These are phyloP conservation scores for Diaporthe citriasiana DNA, from an alignment of 2,329 filamentous ascomycete species.

Conservation along the genomic window DNA sequence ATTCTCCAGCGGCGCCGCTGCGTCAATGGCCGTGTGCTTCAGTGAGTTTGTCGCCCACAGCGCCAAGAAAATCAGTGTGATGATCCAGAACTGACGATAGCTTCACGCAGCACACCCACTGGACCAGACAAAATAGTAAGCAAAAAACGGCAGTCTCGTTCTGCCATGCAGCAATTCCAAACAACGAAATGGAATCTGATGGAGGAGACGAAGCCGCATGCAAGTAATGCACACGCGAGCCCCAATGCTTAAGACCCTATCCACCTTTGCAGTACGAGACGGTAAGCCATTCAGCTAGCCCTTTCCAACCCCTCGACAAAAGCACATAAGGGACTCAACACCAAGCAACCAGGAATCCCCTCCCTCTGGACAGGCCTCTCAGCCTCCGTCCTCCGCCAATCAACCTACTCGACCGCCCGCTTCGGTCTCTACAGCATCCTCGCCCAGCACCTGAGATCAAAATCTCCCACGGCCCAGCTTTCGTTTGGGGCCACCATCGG, in stretches of 20 bases:
- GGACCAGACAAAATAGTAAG: slow-evolving; percentile 61
- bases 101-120: slow-evolving; percentile 56
- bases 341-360: slow-evolving; percentile 52
- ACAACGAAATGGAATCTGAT: neutral
- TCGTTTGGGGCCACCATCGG: slow-evolving; percentile 53
- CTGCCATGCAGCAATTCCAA: too few relatives aligned
- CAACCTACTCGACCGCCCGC: slow-evolving; percentile 60
- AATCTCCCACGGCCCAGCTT: slow-evolving; percentile 45
- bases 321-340: neutral
- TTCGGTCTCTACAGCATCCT: slow-evolving; percentile 59
- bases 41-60: slow-evolving; percentile 51
- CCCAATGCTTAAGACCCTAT: slow-evolving; percentile 56
- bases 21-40: slow-evolving; percentile 61
- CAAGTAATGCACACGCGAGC: slow-evolving; percentile 58
- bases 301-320: neutral
- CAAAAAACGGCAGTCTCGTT: neutral
- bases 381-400: slow-evolving; percentile 59
- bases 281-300: slow-evolving; percentile 47
- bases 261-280: slow-evolving; percentile 56
- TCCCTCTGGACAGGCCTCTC: slow-evolving; percentile 61
- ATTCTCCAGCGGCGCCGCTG: slow-evolving; percentile 56
- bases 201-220: slow-evolving; percentile 54
- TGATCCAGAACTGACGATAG: slow-evolving; percentile 23
- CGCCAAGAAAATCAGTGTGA: neutral
- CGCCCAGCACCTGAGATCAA: slow-evolving; percentile 48